A percentile compares a stretch with the other conserved stretches of the same genome.
Evolutionary conservation across 2,329 filamentous ascomycete species (phyloP).

Genomic region (Ceratocystis harringtonii): DNA sequence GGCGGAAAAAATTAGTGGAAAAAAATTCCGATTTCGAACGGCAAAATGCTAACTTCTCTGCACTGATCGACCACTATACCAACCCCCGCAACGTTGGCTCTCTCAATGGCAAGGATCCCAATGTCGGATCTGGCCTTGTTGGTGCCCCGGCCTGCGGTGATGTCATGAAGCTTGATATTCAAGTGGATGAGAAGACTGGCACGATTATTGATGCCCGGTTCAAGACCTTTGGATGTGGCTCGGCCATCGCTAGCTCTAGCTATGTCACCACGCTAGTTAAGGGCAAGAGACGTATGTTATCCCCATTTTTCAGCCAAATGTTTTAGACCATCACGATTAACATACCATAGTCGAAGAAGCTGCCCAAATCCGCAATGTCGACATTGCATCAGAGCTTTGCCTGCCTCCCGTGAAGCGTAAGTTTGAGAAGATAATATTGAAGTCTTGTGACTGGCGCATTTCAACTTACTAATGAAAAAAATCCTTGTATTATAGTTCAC

Average conservation of each 20-base stretch:
- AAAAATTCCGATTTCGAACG: conserved; percentile 24
- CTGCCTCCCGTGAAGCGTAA: conserved; percentile 74
- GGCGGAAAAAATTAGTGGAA: conserved; percentile 17
- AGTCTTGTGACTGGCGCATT: not conserved
- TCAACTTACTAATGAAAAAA: not conserved
- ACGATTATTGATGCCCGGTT: conserved; percentile 92
- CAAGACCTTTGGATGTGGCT: conserved; percentile 94
- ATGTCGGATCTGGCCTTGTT: conserved; percentile 84
- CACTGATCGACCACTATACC: conserved; percentile 36
- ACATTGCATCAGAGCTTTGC: conserved; percentile 93
- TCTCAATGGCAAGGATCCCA: conserved; percentile 55
- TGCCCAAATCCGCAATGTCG: conserved; percentile 82
- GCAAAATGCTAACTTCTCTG: conserved; percentile 22
- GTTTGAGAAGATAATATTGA: conserved; percentile 24
- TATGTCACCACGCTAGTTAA: conserved; percentile 94
- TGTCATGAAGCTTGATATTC: conserved; percentile 70
- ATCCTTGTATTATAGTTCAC: conserved; percentile 43
- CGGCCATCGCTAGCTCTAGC: conserved; percentile 83
- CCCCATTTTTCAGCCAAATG: too few species aligned
- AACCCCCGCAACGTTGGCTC: conserved; percentile 41
- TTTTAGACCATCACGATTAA: not conserved
- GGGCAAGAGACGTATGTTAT: conserved; percentile 52
- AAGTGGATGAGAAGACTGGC: conserved; percentile 74
- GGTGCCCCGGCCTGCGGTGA: conserved; percentile 79
- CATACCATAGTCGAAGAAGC: conserved; percentile 60